Percentiles rank a stretch among this genome's conserved stretches.
phyloP scores from a whole-genome alignment of 331 rosid species.

The Stylosanthes scabra region DNA sequence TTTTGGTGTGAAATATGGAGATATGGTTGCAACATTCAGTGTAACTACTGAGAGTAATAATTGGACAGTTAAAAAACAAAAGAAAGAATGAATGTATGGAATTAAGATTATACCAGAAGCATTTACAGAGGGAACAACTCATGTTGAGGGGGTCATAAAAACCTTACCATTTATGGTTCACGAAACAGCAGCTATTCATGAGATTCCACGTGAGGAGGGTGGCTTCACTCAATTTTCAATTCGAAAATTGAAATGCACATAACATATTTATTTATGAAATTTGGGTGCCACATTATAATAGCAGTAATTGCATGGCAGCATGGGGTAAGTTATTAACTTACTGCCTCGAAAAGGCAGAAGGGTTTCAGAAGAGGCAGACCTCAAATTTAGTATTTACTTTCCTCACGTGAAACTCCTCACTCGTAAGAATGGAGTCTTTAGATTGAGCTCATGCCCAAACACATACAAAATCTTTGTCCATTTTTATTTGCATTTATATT shows the following conservation, averaged over 20 bases:
- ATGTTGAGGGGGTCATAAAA: slow-evolving; percentile 18
- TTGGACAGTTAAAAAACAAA: slow-evolving; percentile 30
- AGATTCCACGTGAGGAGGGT: too few relatives aligned
- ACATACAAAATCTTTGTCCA: slow-evolving; percentile 10
- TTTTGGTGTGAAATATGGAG: slow-evolving; percentile 38
- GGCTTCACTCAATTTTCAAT: too few relatives aligned
- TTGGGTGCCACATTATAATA: not conserved
- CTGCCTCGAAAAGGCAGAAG: slow-evolving; percentile 20
- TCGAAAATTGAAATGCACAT: slow-evolving; percentile 32
- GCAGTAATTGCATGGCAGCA: not conserved
- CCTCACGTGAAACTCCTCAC: slow-evolving; percentile 49
- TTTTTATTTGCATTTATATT: too few relatives aligned
- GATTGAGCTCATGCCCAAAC: too few relatives aligned
- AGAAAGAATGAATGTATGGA: not conserved
- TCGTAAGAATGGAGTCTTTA: not conserved
- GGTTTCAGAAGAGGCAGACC: slow-evolving; percentile 31
- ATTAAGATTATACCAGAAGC: slow-evolving; percentile 27
- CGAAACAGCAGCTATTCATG: not conserved
- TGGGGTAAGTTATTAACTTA: slow-evolving; percentile 25
- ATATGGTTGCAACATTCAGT: slow-evolving; percentile 3
- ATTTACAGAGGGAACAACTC: slow-evolving; percentile 33
- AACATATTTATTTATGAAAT: slow-evolving; percentile 25
- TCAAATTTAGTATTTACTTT: slow-evolving; percentile 55
- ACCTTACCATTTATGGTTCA: slow-evolving; percentile 32
- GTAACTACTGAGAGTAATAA: slow-evolving; percentile 38